phyloP scores from a whole-genome alignment of 2,329 filamentous ascomycete species.

The Calonectria crousiana region DNA sequence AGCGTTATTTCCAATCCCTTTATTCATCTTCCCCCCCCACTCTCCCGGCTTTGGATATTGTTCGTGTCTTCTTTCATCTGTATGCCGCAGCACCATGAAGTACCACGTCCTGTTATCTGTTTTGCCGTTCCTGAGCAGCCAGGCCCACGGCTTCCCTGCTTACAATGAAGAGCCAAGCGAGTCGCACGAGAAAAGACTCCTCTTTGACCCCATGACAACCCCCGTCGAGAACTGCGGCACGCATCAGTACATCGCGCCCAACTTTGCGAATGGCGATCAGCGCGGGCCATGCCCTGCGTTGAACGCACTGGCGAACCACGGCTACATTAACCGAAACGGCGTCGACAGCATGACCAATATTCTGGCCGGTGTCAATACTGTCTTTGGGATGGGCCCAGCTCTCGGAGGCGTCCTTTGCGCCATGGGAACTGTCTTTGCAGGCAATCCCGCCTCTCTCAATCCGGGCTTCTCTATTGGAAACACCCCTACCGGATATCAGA shows the following conservation, averaged over 20 bases:
- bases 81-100: slow-evolving; percentile 3
- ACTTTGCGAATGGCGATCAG: slow-evolving; percentile 42
- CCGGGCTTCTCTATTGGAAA: slow-evolving; percentile 66
- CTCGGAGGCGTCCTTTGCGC: slow-evolving; percentile 55
- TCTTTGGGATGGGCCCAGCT: slow-evolving; percentile 63
- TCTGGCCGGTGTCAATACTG: slow-evolving; percentile 33
- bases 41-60: background rate
- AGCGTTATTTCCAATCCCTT: slow-evolving; percentile 10
- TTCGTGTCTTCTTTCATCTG: background rate
- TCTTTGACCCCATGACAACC: background rate
- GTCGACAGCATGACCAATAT: slow-evolving; percentile 34
- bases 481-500: slow-evolving; percentile 50
- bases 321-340: slow-evolving; percentile 44
- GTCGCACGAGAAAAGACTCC: background rate
- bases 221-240: slow-evolving; percentile 35
- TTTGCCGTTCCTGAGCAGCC: background rate
- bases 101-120: background rate
- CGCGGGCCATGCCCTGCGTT: slow-evolving; percentile 50
- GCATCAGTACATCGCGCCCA: slow-evolving; percentile 42
- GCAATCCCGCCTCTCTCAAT: slow-evolving; percentile 62
- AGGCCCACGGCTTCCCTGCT: slow-evolving; percentile 6
- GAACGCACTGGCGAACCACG: slow-evolving; percentile 53
- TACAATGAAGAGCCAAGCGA: background rate
- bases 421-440: slow-evolving; percentile 61
- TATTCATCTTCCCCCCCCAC: background rate